A percentile compares a stretch with the other conserved stretches of the same genome.
Evolutionary conservation across 805 yeast species (phyloP).

Genomic region (Kazachstania viticola): DNA sequence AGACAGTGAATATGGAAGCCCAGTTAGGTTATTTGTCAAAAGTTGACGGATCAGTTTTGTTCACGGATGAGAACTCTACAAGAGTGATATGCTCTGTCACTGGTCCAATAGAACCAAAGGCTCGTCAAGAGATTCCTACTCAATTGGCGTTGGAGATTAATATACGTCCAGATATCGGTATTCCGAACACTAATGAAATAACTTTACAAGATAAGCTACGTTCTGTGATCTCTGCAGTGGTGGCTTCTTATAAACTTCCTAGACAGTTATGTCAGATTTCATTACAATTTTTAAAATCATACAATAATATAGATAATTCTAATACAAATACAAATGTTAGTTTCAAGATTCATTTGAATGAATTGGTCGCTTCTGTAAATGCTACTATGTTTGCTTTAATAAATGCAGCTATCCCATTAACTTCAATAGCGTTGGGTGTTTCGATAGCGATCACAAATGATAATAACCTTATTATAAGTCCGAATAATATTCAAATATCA

Average conservation of each 20-base stretch:
- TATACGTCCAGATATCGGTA: constrained; percentile 69
- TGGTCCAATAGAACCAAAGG: constrained; percentile 82
- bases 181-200: constrained; percentile 65
- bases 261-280: constrained; percentile 65
- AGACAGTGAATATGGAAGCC: constrained; percentile 9
- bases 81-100: constrained; percentile 65
- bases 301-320: constrained; percentile 23
- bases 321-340: constrained; percentile 23
- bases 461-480: constrained; percentile 30
- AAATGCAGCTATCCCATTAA: constrained; percentile 67
- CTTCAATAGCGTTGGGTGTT: constrained; percentile 48
- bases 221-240: constrained; percentile 45
- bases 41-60: constrained; percentile 74
- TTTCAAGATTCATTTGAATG: no score
- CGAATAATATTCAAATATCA: constrained; percentile 34
- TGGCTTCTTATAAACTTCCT: constrained; percentile 59
- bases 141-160: constrained; percentile 65
- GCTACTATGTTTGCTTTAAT: constrained; percentile 62
- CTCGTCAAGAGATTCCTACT: constrained; percentile 76
- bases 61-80: constrained; percentile 37
- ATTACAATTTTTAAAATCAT: constrained; percentile 47
- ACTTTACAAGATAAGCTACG: constrained; percentile 61
- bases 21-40: constrained; percentile 32
- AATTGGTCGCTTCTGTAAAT: constrained; percentile 61
- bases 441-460: constrained; percentile 32